A percentile compares a stretch with the other conserved stretches of the same genome.
These are phyloP conservation scores for Kazachstania sp. DNA, from an alignment of 1,139 yeast species.

Conservation along the genomic window DNA sequence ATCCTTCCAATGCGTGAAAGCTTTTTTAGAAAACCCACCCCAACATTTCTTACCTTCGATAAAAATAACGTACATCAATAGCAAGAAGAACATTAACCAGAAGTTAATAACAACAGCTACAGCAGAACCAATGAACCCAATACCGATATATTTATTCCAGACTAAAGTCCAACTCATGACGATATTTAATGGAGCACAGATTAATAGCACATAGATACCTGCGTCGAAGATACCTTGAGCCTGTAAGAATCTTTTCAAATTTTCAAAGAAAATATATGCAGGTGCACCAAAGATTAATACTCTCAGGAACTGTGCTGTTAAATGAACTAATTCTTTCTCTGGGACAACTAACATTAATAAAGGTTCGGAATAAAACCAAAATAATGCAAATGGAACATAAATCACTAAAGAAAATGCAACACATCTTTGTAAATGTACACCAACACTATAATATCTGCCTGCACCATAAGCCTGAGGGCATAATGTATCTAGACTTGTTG, in stretches of 20 bases:
- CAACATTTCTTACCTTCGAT: slow-evolving; percentile 67
- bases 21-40: slow-evolving; percentile 48
- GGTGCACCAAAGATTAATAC: slow-evolving; percentile 72
- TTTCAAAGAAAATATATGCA: slow-evolving; percentile 75
- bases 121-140: slow-evolving; percentile 68
- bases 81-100: slow-evolving; percentile 55
- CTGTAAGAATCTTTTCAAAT: slow-evolving; percentile 72
- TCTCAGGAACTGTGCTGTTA: slow-evolving; percentile 60
- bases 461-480: slow-evolving; percentile 82
- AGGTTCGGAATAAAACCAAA: slow-evolving; percentile 60
- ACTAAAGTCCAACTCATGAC: slow-evolving; percentile 66
- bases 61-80: slow-evolving; percentile 46
- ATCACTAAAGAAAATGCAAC: slow-evolving; percentile 46
- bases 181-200: slow-evolving; percentile 76
- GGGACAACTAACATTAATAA: slow-evolving; percentile 45
- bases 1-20: slow-evolving; percentile 54
- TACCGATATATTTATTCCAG: slow-evolving; percentile 54
- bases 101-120: slow-evolving; percentile 62
- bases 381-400: slow-evolving; percentile 51
- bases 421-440: slow-evolving; percentile 58
- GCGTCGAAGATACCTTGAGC: slow-evolving; percentile 93
- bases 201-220: slow-evolving; percentile 64
- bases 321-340: slow-evolving; percentile 45
- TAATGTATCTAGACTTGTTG: slow-evolving; percentile 78
- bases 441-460: slow-evolving; percentile 51